Evolutionary conservation across 441 rosid species (phyloP).

Genomic region (Erodium trifolium): DNA sequence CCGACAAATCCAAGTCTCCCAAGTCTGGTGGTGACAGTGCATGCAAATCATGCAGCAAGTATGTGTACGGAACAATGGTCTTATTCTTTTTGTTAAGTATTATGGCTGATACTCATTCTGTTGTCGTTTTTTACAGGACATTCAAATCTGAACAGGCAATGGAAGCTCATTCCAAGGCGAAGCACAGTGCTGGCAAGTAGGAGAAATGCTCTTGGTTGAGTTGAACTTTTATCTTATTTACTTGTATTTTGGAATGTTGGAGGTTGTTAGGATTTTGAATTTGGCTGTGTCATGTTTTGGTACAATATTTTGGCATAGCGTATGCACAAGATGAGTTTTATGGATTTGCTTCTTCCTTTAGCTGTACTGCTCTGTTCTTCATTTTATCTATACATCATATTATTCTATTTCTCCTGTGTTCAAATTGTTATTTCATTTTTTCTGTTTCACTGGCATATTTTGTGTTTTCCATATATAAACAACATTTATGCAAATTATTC

Average conservation of each 20-base stretch:
- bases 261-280: background rate
- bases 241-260: background rate
- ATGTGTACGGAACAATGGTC: background rate
- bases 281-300: background rate
- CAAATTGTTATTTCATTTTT: too few relatives aligned
- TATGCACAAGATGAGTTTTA: background rate
- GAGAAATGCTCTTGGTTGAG: too few relatives aligned
- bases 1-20: background rate
- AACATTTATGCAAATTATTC: too few relatives aligned
- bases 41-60: conserved; percentile 64
- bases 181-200: conserved; percentile 47
- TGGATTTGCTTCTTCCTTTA: background rate
- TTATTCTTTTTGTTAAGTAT: background rate
- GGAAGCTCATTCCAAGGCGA: conserved; percentile 58
- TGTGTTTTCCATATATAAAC: too few relatives aligned
- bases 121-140: conserved; percentile 17
- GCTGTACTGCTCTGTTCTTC: background rate
- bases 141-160: conserved; percentile 42
- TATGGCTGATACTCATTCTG: background rate
- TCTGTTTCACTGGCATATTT: too few relatives aligned
- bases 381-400: too few relatives aligned
- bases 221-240: too few relatives aligned
- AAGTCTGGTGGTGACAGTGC: conserved; percentile 48
- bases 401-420: too few relatives aligned
- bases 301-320: background rate